Conservation (phyloP, 2,329 filamentous ascomycete genomes). For the Fusarium sp. region DNA sequence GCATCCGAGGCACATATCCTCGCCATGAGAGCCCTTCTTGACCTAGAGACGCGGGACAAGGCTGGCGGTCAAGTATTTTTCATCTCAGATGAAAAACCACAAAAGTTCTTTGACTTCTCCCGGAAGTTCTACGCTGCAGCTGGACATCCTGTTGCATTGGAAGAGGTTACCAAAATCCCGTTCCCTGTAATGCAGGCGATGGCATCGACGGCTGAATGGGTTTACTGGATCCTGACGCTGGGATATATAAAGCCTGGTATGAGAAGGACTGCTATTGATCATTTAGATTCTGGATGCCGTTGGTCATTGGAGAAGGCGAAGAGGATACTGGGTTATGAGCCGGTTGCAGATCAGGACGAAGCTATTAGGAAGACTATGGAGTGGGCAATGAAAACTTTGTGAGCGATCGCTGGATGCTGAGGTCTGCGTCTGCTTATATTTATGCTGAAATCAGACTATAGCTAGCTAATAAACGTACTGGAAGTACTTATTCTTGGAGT, state of each 20-base stretch:
- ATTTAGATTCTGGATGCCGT: background rate
- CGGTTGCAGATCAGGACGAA: background rate
- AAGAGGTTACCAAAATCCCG: background rate
- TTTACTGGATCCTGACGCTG: background rate
- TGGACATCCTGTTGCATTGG: background rate
- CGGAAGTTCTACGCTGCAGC: background rate
- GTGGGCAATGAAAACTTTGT: background rate
- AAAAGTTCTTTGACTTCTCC: background rate
- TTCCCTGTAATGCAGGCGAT: background rate
- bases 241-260: background rate
- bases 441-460: too few relatives aligned
- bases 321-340: background rate
- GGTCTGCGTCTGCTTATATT: too few relatives aligned
- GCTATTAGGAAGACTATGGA: background rate
- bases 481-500: conserved; percentile 28
- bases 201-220: background rate
- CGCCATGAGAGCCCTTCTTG: background rate
- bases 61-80: background rate
- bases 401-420: fast-evolving
- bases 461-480: conserved; percentile 13
- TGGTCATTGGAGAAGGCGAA: background rate
- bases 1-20: background rate
- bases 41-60: fast-evolving
- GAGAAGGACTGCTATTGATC: background rate
- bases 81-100: background rate